Evolutionary conservation across 2,329 filamentous ascomycete species (phyloP).

Genomic region (Sporothrix protearum): DNA sequence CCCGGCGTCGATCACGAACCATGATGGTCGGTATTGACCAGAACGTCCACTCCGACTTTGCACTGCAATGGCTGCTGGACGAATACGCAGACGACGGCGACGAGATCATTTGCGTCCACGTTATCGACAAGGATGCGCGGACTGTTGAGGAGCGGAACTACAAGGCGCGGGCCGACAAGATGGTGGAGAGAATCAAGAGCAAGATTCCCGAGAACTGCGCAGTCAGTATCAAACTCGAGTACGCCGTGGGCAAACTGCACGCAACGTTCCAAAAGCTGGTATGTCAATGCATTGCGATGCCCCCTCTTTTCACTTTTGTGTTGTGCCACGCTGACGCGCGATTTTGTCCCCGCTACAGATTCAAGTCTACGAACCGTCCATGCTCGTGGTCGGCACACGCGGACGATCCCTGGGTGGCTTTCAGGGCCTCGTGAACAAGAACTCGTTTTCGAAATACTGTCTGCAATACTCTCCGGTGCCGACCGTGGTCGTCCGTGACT

Average conservation of each 20-base stretch:
- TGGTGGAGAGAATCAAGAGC: constrained; percentile 71
- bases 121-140: constrained; percentile 78
- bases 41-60: constrained; percentile 88
- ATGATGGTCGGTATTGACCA: constrained; percentile 90
- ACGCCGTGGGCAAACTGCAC: constrained; percentile 84
- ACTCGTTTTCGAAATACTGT: constrained; percentile 91
- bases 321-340: constrained; percentile 12
- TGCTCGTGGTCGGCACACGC: constrained; percentile 84
- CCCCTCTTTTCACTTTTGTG: not conserved
- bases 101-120: constrained; percentile 84
- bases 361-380: constrained; percentile 83
- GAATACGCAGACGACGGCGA: constrained; percentile 91
- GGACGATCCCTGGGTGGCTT: constrained; percentile 81
- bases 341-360: constrained; percentile 55
- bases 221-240: constrained; percentile 80
- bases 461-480: constrained; percentile 90
- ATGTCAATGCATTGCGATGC: constrained; percentile 38
- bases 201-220: constrained; percentile 78
- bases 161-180: constrained; percentile 66
- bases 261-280: constrained; percentile 89
- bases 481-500: constrained; percentile 85
- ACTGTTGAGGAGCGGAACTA: constrained; percentile 66
- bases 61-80: constrained; percentile 86
- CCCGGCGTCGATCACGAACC: constrained; percentile 74
- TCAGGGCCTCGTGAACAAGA: constrained; percentile 76